Percentiles rank a stretch among this genome's conserved stretches.
Evolutionary conservation across 495 filamentous ascomycete species (phyloP).

Genomic region (Penicillium bialowiezense): DNA sequence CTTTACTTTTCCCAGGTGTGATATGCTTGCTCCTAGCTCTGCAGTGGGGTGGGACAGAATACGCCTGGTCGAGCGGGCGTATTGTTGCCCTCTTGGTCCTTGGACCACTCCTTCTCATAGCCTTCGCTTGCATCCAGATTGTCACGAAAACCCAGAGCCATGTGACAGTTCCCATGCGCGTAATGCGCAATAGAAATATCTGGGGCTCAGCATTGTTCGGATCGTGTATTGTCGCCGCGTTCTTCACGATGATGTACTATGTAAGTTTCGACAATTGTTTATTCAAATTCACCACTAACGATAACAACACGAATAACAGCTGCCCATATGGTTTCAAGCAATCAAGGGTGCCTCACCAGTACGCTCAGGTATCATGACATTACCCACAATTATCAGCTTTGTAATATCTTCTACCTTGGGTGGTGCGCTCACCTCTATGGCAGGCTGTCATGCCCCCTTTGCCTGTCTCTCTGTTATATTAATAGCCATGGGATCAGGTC

Average conservation of each 20-base stretch:
- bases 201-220: neutral
- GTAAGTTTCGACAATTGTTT: neutral
- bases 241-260: neutral
- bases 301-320: neutral
- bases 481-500: conserved; percentile 23
- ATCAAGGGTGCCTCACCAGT: conserved; percentile 10
- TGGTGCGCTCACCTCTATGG: conserved; percentile 8
- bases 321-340: conserved; percentile 21
- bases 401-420: conserved; percentile 15
- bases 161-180: neutral
- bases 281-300: neutral
- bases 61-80: conserved; percentile 54
- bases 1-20: neutral
- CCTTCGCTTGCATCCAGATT: neutral
- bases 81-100: conserved; percentile 41
- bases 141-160: neutral
- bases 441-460: conserved; percentile 31
- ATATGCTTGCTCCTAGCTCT: conserved; percentile 49
- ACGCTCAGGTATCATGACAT: conserved; percentile 15
- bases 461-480: conserved; percentile 23
- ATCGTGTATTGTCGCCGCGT: neutral
- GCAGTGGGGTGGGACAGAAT: conserved; percentile 70
- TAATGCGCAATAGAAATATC: neutral
- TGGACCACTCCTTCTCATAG: neutral
- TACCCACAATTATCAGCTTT: conserved; percentile 21